These are phyloP conservation scores for Nidularia sp. DNA, from an alignment of 768 basidiomycete species.

Conservation along the genomic window DNA sequence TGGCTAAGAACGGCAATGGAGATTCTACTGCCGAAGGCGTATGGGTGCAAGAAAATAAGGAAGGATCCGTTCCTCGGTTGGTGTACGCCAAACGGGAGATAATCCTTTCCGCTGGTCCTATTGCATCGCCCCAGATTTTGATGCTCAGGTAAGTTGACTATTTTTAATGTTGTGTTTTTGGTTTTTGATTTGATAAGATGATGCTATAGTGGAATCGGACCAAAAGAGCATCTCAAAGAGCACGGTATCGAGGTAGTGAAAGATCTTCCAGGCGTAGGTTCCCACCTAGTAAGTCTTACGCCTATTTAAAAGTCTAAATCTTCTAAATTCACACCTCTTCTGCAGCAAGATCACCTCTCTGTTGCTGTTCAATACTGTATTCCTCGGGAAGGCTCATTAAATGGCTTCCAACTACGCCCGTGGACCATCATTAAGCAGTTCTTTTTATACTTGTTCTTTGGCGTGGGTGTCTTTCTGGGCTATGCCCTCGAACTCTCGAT, in stretches of 20 bases:
- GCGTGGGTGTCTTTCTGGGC: slow-evolving; percentile 24
- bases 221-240: slow-evolving; percentile 21
- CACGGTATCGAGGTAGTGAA: slow-evolving; percentile 20
- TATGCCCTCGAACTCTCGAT: slow-evolving; percentile 24
- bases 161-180: not conserved
- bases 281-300: slow-evolving; percentile 17
- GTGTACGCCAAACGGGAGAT: slow-evolving; percentile 14
- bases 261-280: slow-evolving; percentile 29
- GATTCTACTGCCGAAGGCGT: not conserved
- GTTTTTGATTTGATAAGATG: not conserved
- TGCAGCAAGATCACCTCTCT: slow-evolving; percentile 33
- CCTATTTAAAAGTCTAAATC: not conserved
- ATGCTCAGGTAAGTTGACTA: slow-evolving; percentile 11
- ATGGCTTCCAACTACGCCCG: slow-evolving; percentile 19
- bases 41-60: not conserved
- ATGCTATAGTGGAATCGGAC: slow-evolving; percentile 43
- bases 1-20: not conserved
- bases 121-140: slow-evolving; percentile 39
- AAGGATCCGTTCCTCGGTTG: not conserved
- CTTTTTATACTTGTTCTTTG: slow-evolving; percentile 23
- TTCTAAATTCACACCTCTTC: not conserved
- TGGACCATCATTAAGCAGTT: slow-evolving; percentile 21
- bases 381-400: slow-evolving; percentile 25
- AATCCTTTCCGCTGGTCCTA: slow-evolving; percentile 30
- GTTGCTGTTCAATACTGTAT: slow-evolving; percentile 26